Base-by-base conservation (phyloP, 257 asterid species). In the Vinca minor region DNA sequence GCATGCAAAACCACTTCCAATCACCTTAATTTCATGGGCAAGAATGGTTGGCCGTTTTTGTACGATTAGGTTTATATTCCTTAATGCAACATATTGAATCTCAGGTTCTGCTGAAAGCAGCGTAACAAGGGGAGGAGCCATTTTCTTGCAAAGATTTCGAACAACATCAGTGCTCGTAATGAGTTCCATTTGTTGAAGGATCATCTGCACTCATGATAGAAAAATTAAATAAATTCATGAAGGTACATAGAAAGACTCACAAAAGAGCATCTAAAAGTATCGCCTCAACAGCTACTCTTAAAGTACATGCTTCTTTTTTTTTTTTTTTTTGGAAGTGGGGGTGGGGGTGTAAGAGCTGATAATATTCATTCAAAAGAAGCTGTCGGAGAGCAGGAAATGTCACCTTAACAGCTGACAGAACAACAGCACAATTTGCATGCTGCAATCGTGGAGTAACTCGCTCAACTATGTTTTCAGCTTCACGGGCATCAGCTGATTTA, bases 381-480 rank as follows among this genome's bases (percentile, higher is more conserved):
- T 23, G 10, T 44, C 25, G 39, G 42, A 38, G 17, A 58, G 28
- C 4, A 64, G 35, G 13, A 39, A 28, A 41, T 26, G 28, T 35
- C 25, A 71, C 75, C 98, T 93, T 93, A 81, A 93, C 97, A 71
- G 99, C 97, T 68, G 99, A 89, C 69, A 93, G 92, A 70, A 90
- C 99, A 81, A 93, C 99, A 41, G 97, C 99, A 77, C 97, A 93
- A 82, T 93, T 93, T 57, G 99, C 99, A 77, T 93, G 99, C 71
- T 93, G 99, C 71, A 93, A 73, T 52, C 99, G 87, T 6, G 99
- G 99, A 71, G 99, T 90, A 68, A 93, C 97, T 68, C 97, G 79
- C 77, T 93, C 99, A 64, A 93, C 96, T 54, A 84, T 87, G 78
- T 87, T 93, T 86, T 93, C 99, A 68, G 97, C 97, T 80, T 93